phyloP scores from a whole-genome alignment of 331 rosid genomes.

The Phaseolus coccineus region DNA sequence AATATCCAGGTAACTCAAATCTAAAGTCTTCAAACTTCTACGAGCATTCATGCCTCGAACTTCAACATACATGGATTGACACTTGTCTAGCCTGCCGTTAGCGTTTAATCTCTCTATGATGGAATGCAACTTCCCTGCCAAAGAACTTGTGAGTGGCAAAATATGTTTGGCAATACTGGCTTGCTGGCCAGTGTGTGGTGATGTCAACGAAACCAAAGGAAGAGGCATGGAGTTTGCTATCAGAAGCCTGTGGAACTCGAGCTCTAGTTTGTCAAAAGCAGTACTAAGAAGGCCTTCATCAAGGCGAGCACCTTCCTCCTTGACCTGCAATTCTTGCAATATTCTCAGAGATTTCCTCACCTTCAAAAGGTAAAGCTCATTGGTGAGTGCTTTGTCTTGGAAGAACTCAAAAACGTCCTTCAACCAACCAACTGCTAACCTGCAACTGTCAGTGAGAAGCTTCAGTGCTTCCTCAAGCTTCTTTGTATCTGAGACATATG shows the following conservation, averaged over 20 bases:
- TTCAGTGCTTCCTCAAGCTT: slow-evolving; percentile 74
- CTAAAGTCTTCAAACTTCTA: slow-evolving; percentile 65
- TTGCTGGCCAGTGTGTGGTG: slow-evolving; percentile 44
- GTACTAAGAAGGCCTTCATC: slow-evolving; percentile 73
- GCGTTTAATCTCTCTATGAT: slow-evolving; percentile 65
- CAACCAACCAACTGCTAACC: slow-evolving; percentile 72
- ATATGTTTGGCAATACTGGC: slow-evolving; percentile 38
- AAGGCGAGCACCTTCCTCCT: slow-evolving; percentile 48
- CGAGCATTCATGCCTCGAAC: slow-evolving; percentile 65
- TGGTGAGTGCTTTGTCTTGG: slow-evolving; percentile 49
- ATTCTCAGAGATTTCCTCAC: slow-evolving; percentile 60
- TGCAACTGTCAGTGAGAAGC: slow-evolving; percentile 75
- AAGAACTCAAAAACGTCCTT: slow-evolving; percentile 57
- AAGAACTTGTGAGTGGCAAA: slow-evolving; percentile 51
- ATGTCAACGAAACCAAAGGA: slow-evolving; percentile 50
- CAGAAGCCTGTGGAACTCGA: slow-evolving; percentile 64
- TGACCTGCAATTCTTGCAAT: slow-evolving; percentile 59
- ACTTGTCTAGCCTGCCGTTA: slow-evolving; percentile 58
- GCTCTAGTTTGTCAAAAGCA: slow-evolving; percentile 74
- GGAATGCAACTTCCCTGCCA: slow-evolving; percentile 56
- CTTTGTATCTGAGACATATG: slow-evolving; percentile 58
- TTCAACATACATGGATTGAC: slow-evolving; percentile 61
- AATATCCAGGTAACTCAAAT: slow-evolving; percentile 71
- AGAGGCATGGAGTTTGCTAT: slow-evolving; percentile 52
- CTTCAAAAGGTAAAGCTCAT: slow-evolving; percentile 51